Percentiles rank a stretch among this genome's conserved stretches.
Evolutionary conservation across 805 yeast genomes (phyloP).

Genomic region (Metschnikowia dekortorum): DNA sequence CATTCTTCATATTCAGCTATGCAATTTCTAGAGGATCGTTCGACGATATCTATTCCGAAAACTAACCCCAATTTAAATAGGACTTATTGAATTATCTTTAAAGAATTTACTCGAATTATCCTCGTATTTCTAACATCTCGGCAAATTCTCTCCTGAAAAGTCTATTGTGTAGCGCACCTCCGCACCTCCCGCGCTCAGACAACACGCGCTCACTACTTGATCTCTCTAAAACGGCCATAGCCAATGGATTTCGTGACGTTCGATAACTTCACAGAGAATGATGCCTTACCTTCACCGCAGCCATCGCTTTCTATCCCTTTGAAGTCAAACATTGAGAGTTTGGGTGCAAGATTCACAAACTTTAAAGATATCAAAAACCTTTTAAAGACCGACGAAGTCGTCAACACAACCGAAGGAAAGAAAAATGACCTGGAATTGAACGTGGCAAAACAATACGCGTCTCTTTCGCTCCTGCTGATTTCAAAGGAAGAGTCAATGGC

Average conservation of each 20-base stretch:
- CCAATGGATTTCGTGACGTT: slow-evolving; percentile 41
- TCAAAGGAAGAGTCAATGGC: not conserved
- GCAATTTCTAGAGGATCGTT: too few species aligned
- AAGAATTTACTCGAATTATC: too few species aligned
- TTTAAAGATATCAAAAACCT: slow-evolving; percentile 30
- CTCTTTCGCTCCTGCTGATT: slow-evolving; percentile 39
- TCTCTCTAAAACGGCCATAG: not conserved
- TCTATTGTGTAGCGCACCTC: not conserved
- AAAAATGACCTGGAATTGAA: slow-evolving; percentile 7
- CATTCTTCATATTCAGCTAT: too few species aligned
- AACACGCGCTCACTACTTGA: not conserved
- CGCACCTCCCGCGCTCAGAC: slow-evolving; percentile 1
- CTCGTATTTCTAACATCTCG: too few species aligned
- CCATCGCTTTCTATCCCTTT: slow-evolving; percentile 42
- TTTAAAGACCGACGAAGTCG: slow-evolving; percentile 16
- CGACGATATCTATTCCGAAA: too few species aligned
- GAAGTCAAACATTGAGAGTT: slow-evolving; percentile 31
- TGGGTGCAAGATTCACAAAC: slow-evolving; percentile 31
- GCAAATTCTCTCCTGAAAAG: too few species aligned
- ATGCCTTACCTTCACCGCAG: slow-evolving; percentile 36
- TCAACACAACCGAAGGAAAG: slow-evolving; percentile 1
- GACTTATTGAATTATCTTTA: too few species aligned
- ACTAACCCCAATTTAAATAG: too few species aligned
- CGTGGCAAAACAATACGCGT: slow-evolving; percentile 47
- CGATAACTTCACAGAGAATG: slow-evolving; percentile 29